Conservation (phyloP, 345 rosid species). For the Hibiscus trionum region DNA sequence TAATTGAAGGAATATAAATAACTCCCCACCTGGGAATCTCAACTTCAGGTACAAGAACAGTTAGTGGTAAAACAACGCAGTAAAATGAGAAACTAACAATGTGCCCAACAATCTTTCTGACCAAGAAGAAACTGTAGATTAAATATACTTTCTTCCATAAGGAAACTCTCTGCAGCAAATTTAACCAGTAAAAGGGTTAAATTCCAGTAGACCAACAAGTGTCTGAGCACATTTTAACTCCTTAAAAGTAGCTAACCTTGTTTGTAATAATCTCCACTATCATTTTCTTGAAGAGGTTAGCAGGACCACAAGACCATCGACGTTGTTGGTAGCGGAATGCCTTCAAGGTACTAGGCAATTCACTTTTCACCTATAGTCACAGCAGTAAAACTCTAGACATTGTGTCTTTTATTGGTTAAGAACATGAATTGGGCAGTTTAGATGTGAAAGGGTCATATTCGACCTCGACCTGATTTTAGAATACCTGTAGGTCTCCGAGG, state of each 20-base stretch:
- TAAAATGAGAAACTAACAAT: conserved; percentile 70
- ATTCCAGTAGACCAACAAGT: not conserved
- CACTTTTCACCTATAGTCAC: conserved; percentile 72
- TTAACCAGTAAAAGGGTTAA: not conserved
- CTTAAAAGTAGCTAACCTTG: conserved; percentile 32
- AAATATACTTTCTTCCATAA: conserved; percentile 89
- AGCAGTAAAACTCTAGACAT: not conserved
- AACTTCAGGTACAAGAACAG: conserved; percentile 85
- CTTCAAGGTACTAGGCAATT: conserved; percentile 87
- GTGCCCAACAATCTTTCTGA: conserved; percentile 82
- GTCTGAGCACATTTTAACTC: not conserved
- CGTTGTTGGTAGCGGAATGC: conserved; percentile 92
- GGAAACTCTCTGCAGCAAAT: conserved; percentile 58
- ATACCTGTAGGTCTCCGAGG: conserved; percentile 61
- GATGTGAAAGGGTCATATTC: not conserved
- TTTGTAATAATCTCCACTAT: conserved; percentile 65
- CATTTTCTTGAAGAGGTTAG: conserved; percentile 95
- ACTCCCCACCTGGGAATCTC: conserved; percentile 84
- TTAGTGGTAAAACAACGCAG: conserved; percentile 81
- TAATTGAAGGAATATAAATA: conserved; percentile 67
- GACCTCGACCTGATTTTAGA: not conserved
- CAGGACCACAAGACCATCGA: conserved; percentile 98
- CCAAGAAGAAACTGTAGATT: conserved; percentile 85
- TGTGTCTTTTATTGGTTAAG: not conserved
- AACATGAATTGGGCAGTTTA: not conserved